These are phyloP conservation scores for Madurella fahalii DNA, from an alignment of 2,329 filamentous ascomycete species.

Conservation along the genomic window DNA sequence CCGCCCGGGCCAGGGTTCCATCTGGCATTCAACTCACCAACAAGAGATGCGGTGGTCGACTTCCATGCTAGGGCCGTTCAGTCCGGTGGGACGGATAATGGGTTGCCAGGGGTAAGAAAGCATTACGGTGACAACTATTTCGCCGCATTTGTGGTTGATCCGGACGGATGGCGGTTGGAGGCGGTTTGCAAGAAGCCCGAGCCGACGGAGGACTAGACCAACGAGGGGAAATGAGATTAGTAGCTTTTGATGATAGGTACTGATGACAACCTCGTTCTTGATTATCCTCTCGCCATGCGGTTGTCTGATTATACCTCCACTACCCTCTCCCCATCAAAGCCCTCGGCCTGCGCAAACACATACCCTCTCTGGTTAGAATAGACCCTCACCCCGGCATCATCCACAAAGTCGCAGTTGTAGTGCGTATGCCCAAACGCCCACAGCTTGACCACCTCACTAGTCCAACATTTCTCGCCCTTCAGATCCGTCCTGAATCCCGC, in stretches of 20 bases:
- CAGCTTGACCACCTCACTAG: conserved; percentile 30
- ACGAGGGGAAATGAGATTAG: neutral
- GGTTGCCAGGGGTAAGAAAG: conserved; percentile 30
- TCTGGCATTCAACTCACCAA: conserved; percentile 33
- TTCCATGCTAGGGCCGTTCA: conserved; percentile 30
- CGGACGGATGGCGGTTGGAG: conserved; percentile 33
- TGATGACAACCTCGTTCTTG: too few species aligned
- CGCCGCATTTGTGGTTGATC: conserved; percentile 33
- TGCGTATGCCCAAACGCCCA: conserved; percentile 49
- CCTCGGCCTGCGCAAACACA: too few species aligned
- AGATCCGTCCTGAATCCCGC: conserved; percentile 40
- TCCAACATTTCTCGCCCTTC: conserved; percentile 33
- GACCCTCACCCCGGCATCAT: conserved; percentile 7
- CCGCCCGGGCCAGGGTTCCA: conserved; percentile 31
- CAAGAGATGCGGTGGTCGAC: conserved; percentile 27
- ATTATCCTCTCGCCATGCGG: too few species aligned
- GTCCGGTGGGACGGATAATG: conserved; percentile 30
- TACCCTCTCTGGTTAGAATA: conserved; percentile 22
- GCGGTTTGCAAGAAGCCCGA: conserved; percentile 28
- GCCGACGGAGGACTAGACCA: neutral
- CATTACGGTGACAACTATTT: conserved; percentile 33
- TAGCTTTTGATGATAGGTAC: too few species aligned
- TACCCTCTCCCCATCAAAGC: too few species aligned
- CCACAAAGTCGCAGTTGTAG: conserved; percentile 38
- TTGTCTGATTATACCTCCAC: too few species aligned